These are phyloP conservation scores for Rhododendron simsii DNA, from an alignment of 148 eudicot species.

Conservation along the genomic window DNA sequence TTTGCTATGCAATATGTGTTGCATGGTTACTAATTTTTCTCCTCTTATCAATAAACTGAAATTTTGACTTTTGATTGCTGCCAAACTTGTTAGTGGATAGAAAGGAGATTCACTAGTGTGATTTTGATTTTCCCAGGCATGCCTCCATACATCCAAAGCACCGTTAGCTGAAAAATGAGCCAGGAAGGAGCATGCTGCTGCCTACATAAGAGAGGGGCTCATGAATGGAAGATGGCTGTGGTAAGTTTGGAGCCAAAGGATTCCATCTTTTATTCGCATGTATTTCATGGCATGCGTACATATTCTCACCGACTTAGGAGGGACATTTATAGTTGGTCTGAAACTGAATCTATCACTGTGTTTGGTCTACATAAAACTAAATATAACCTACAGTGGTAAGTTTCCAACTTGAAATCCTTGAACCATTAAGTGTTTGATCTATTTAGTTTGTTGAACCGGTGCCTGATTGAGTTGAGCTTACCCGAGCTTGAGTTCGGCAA, in stretches of 20 bases:
- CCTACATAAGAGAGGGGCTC: slow-evolving; percentile 55
- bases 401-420: neutral
- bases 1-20: neutral
- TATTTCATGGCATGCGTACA: neutral
- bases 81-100: slow-evolving; percentile 1
- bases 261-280: neutral
- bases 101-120: neutral
- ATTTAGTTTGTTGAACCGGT: neutral
- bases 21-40: neutral
- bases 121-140: slow-evolving; percentile 46
- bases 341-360: neutral
- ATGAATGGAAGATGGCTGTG: slow-evolving; percentile 71
- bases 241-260: slow-evolving; percentile 34
- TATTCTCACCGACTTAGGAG: neutral
- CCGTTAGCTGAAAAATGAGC: slow-evolving; percentile 57
- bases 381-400: neutral
- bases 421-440: neutral
- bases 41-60: neutral
- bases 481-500: neutral
- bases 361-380: neutral
- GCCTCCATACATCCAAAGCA: slow-evolving; percentile 34
- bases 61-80: neutral
- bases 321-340: neutral
- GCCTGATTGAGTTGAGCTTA: neutral
- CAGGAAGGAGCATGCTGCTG: slow-evolving; percentile 57